A percentile compares a stretch with the other conserved stretches of the same genome.
Conservation (phyloP, 2,329 filamentous ascomycete species). For the Pseudogymnoascus pannorum region DNA sequence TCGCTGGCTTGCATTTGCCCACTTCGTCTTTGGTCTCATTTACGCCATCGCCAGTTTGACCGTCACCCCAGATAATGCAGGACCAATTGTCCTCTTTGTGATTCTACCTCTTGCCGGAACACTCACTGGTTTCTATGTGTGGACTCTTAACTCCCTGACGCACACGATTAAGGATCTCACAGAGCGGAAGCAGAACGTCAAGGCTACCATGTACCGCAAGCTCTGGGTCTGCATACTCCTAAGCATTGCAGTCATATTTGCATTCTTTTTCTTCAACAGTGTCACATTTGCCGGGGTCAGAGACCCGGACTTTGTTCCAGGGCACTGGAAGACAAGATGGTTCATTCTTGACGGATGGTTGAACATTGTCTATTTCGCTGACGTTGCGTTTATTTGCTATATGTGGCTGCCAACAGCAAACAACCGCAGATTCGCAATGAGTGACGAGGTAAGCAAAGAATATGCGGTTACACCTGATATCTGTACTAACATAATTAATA, state of each 20-base stretch:
- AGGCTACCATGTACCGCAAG: constrained; percentile 94
- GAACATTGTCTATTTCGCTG: constrained; percentile 90
- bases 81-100: constrained; percentile 84
- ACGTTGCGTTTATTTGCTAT: constrained; percentile 89
- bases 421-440: constrained; percentile 97
- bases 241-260: constrained; percentile 92
- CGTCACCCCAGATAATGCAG: constrained; percentile 81
- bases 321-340: constrained; percentile 96
- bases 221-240: constrained; percentile 96
- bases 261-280: constrained; percentile 97
- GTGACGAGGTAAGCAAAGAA: constrained; percentile 63
- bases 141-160: constrained; percentile 94
- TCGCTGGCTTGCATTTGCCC: constrained; percentile 79
- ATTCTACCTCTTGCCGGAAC: constrained; percentile 88
- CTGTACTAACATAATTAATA: constrained; percentile 24
- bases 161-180: constrained; percentile 93
- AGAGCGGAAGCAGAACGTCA: constrained; percentile 87
- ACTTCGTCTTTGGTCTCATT: constrained; percentile 91
- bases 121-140: constrained; percentile 94
- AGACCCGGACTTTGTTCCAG: constrained; percentile 85
- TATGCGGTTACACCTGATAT: not conserved
- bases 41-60: constrained; percentile 87
- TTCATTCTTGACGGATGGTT: constrained; percentile 97
- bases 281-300: constrained; percentile 83
- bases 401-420: constrained; percentile 95